Conservation (phyloP, 257 asterid genomes). For the Solanum infundibuliforme region DNA sequence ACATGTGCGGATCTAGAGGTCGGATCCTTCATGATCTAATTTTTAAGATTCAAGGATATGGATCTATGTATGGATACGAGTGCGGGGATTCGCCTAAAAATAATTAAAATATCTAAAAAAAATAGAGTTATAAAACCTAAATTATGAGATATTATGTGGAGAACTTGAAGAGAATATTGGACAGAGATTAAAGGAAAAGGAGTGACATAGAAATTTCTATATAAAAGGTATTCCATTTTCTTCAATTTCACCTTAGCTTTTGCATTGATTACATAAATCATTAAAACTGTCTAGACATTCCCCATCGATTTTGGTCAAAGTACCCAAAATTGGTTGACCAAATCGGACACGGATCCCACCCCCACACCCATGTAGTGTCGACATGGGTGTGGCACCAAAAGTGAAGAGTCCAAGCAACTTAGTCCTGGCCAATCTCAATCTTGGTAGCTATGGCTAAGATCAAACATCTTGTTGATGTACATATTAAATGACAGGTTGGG, state of each 20-base stretch:
- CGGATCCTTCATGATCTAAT: not conserved
- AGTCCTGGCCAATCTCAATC: not conserved
- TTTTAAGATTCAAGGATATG: not conserved
- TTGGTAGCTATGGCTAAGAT: not conserved
- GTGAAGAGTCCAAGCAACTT: not conserved
- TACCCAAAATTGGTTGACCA: not conserved
- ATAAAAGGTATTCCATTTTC: not conserved
- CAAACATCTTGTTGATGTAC: not conserved
- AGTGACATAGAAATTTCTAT: not conserved
- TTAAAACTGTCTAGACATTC: not conserved
- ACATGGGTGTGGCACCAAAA: not conserved
- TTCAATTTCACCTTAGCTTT: not conserved
- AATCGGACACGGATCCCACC: not conserved
- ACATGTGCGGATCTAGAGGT: not conserved
- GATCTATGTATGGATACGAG: not conserved
- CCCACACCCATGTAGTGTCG: not conserved
- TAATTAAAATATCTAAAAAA: not conserved
- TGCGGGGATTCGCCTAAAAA: not conserved
- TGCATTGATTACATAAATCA: not conserved
- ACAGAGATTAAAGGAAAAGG: not conserved
- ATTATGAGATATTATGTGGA: not conserved
- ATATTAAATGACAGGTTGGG: not conserved
- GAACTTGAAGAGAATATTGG: not conserved
- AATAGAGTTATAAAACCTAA: not conserved
- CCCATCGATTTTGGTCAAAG: not conserved